Base-by-base conservation (phyloP, 176 grass and related monocot genomes). In the Triticum turgidum region DNA sequence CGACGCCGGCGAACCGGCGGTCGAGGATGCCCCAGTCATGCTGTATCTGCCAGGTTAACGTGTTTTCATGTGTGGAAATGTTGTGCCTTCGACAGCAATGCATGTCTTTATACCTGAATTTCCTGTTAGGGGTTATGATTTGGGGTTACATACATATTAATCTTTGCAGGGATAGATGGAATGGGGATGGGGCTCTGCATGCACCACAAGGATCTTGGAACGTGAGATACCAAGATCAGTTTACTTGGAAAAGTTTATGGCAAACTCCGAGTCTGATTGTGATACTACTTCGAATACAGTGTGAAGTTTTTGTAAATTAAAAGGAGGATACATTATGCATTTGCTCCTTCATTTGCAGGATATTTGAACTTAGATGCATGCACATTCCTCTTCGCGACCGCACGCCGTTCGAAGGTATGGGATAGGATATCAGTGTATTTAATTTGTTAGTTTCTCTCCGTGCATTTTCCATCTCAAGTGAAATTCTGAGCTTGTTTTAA, bases 151-250 rank as follows among this genome's bases (percentile, higher is more conserved):
- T 54, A 22, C 9, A 1, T 58, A 13, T 58, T 8, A 8, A 12
- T 59, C 10, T 7, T 68, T 61, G 68, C 73, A 94, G 92, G 90
- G 17, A 21, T 86, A n/a, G 90, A 89, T 69, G 92, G 92, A 20
- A 89, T 82, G 81, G 92, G 92, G 22, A 78, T 86, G 81, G 92
- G 92, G 15, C 92, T 94, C n/a, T 87, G 91, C 58, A 94, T 92
- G 90, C 92, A 94, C 83, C 92, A 94, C 66, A 89, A 92, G 84
- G 92, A 81, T 69, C 92, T 94, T 62, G 92, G 92, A 58, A 94
- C 89, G 92, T 90, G 61, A 20, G 42, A 86, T 79, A 11, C 1
- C 20, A 21, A 12, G 11, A 79, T 4, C 22, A 65, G 1, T 64
- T 58, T 45, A 41, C 73, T 18, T 52, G 2, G 25, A 29, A 5